A percentile compares a stretch with the other conserved stretches of the same genome.
These are phyloP conservation scores for Babesia ovis DNA, from an alignment of 169 alveolate species.

Conservation along the genomic window DNA sequence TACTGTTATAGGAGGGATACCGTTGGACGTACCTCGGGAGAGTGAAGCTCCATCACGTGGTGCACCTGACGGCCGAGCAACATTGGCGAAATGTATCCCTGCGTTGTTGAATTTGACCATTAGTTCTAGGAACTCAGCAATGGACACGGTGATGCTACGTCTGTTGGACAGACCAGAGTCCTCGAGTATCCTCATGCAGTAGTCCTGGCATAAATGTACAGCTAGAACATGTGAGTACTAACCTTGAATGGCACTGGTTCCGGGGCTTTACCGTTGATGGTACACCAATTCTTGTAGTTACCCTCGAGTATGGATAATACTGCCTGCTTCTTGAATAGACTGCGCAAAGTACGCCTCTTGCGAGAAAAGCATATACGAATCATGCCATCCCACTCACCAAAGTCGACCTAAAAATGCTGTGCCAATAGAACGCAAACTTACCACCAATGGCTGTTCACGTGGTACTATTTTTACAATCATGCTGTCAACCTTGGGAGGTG, in stretches of 20 bases:
- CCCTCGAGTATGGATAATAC: constrained; percentile 89
- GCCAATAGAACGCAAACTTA: constrained; percentile 15
- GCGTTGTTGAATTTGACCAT: constrained; percentile 85
- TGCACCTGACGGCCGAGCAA: constrained; percentile 60
- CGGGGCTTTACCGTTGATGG: constrained; percentile 78
- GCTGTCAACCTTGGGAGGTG: constrained; percentile 99
- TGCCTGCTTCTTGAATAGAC: constrained; percentile 92
- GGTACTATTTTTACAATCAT: constrained; percentile 98
- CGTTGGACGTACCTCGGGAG: not conserved
- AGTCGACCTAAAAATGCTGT: constrained; percentile 80
- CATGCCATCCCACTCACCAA: constrained; percentile 98
- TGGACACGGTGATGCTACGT: constrained; percentile 86
- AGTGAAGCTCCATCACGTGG: constrained; percentile 19
- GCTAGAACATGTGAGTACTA: not conserved
- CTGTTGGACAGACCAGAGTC: constrained; percentile 74
- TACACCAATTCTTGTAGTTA: constrained; percentile 89
- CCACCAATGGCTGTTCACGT: constrained; percentile 87
- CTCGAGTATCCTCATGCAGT: constrained; percentile 66
- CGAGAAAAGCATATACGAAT: constrained; percentile 95
- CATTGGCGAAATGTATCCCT: constrained; percentile 86
- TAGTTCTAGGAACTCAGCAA: constrained; percentile 84
- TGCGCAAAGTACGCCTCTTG: constrained; percentile 95
- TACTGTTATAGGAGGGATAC: not conserved
- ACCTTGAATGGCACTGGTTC: constrained; percentile 55
- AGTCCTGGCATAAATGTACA: constrained; percentile 18